A percentile compares a stretch with the other conserved stretches of the same genome.
Conservation (phyloP, 2,329 filamentous ascomycete genomes). For the Phialophora expanda region DNA sequence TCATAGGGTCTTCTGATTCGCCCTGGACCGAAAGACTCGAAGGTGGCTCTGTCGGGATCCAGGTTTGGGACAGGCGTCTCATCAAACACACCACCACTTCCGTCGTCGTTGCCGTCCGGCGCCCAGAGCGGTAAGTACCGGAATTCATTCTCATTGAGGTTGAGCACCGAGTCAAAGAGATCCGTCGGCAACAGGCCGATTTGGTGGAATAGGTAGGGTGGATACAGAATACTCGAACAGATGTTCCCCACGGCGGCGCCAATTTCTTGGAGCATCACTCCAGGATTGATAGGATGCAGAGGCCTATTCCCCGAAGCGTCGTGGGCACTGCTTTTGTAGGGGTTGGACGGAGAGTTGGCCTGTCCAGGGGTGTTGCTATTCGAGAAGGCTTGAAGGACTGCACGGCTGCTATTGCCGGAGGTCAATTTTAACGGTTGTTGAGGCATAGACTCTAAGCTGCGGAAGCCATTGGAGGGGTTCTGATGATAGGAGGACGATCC, state of each 20-base stretch:
- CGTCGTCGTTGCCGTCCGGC: constrained; percentile 62
- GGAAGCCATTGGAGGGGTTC: background rate
- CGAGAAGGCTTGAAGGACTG: constrained; percentile 15
- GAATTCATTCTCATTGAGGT: constrained; percentile 62
- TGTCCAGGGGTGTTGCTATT: constrained; percentile 3
- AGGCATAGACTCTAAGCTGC: background rate
- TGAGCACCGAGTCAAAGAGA: constrained; percentile 54
- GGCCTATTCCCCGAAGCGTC: background rate
- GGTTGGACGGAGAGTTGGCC: background rate
- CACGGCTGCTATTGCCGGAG: background rate
- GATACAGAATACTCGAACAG: constrained; percentile 25
- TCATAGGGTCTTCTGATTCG: constrained; percentile 47
- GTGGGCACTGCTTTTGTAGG: background rate
- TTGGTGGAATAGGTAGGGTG: constrained; percentile 32
- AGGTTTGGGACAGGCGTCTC: constrained; percentile 45
- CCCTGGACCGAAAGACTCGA: constrained; percentile 22
- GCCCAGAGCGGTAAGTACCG: constrained; percentile 70
- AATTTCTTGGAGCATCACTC: constrained; percentile 19
- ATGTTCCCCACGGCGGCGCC: constrained; percentile 16
- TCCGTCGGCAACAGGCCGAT: constrained; percentile 23
- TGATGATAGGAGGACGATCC: background rate
- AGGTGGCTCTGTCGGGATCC: constrained; percentile 33
- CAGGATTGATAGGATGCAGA: constrained; percentile 13
- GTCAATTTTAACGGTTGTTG: background rate
- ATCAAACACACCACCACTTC: constrained; percentile 56